Conservation (phyloP, 2,329 filamentous ascomycete genomes). For the Monosporascus sp. region DNA sequence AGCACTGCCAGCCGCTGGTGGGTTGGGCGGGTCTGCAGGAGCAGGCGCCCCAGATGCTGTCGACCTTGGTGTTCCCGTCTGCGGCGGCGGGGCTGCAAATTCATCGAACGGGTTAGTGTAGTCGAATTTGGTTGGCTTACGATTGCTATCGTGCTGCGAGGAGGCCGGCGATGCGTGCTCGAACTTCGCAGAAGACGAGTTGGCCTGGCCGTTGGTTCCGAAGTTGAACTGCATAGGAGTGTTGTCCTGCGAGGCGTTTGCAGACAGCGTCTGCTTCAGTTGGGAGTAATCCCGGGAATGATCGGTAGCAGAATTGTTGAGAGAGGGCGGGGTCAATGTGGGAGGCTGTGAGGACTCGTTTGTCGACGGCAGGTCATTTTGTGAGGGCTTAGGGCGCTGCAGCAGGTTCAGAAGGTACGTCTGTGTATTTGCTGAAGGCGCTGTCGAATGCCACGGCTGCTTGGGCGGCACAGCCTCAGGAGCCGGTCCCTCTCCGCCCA, state of each 20-base stretch:
- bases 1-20: slow-evolving; percentile 10
- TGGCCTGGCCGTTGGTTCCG: slow-evolving; percentile 10
- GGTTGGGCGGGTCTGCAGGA: slow-evolving; percentile 12
- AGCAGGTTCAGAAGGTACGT: slow-evolving; percentile 82
- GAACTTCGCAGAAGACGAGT: slow-evolving; percentile 20
- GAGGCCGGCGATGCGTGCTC: slow-evolving; percentile 23
- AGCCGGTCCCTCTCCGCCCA: slow-evolving; percentile 41
- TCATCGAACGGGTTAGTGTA: slow-evolving; percentile 38
- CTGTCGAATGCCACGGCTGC: slow-evolving; percentile 38
- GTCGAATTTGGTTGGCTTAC: slow-evolving; percentile 25
- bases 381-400: slow-evolving; percentile 67
- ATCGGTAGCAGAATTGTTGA: slow-evolving; percentile 25
- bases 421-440: slow-evolving; percentile 65
- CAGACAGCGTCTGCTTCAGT: slow-evolving; percentile 13
- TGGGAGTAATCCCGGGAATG: slow-evolving; percentile 19
- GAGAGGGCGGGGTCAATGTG: slow-evolving; percentile 41
- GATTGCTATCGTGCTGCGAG: slow-evolving; percentile 18
- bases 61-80: slow-evolving; percentile 36
- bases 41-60: slow-evolving; percentile 25
- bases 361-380: slow-evolving; percentile 43
- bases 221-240: slow-evolving; percentile 22
- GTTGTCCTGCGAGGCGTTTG: slow-evolving; percentile 17
- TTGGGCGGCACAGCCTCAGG: slow-evolving; percentile 26
- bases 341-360: slow-evolving; percentile 37
- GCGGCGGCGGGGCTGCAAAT: slow-evolving; percentile 32